Evolutionary conservation across 164 flowering plant species (phyloP), one percentile per base, ranked within the genome.

Genomic region (Nelumbo lutea): DNA sequence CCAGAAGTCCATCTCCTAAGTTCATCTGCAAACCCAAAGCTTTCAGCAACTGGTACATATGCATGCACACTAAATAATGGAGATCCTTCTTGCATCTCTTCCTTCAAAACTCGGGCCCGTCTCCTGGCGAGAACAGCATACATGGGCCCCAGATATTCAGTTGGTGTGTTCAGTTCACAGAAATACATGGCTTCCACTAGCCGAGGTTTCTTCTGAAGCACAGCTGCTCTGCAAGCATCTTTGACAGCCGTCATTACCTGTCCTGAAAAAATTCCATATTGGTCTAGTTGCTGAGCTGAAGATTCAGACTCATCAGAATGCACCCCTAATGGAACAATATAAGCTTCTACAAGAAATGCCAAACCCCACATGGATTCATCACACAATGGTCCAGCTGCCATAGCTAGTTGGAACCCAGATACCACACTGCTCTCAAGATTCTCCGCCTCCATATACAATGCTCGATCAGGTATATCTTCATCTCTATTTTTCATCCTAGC

Each of bases 291-390:
- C 50, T 79, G 83, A 58, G 59, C 61, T 61, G 70, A 40, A 48
- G 72, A 39, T 55, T 84, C 85, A 14, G 83, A 64, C 3, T 81
- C 87, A 51, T 75, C 82, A 45, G 79, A 46, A 51, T 70, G 77
- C 52, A 8, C 72, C 62, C 52, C 62, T 42, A 64, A 44, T n/a
- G 90, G 83, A 77, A 76, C 71, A 67, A 91, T 70, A 46, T 59
- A 73, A 57, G 87, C 94, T 75, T 92, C 94, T 42, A 90, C 78
- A 51, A 85, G 71, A 76, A 90, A 92, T 1, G 85, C 91, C 75
- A 90, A 82, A 52, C 97, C 97, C 97, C 97, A 90, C 93, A 90
- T 82, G 6, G 98, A 90, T 77, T 93, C 98, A 64, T 93, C 98
- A 69, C 98, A 90, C 64, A 93, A 75, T 1, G 97, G 98, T 43